Percentiles rank a stretch among this genome's conserved stretches.
phyloP scores from a whole-genome alignment of 805 yeast genomes.

The Candida fluviatilis region DNA sequence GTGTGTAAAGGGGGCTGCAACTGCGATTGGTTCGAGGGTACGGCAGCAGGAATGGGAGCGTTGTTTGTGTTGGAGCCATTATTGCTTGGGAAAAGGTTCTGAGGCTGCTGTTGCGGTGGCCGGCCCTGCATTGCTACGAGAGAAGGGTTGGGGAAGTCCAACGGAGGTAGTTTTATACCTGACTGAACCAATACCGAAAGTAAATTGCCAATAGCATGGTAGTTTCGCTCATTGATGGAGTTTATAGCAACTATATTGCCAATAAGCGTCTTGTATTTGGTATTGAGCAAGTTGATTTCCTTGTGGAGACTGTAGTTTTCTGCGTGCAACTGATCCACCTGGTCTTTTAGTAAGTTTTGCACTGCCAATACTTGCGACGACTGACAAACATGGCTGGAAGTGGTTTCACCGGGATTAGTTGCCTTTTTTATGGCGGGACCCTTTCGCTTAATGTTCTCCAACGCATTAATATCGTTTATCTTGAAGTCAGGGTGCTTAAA shows the following conservation, averaged over 20 bases:
- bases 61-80: constrained; percentile 1
- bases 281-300: constrained; percentile 38
- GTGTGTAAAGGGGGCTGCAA: background rate
- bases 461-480: constrained; percentile 67
- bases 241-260: constrained; percentile 58
- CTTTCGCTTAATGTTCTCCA: constrained; percentile 85
- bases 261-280: constrained; percentile 60
- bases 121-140: constrained; percentile 10
- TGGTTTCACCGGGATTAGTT: constrained; percentile 10
- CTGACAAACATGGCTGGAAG: constrained; percentile 11
- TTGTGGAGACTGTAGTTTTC: constrained; percentile 31
- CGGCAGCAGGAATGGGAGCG: background rate
- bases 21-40: background rate
- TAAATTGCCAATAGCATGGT: constrained; percentile 47
- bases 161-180: constrained; percentile 66
- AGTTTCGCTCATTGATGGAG: constrained; percentile 52
- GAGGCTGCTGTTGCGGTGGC: constrained; percentile 2
- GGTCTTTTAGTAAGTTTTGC: constrained; percentile 21
- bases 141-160: constrained; percentile 49
- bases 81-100: constrained; percentile 1
- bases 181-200: constrained; percentile 47
- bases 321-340: constrained; percentile 28
- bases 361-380: background rate
- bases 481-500: constrained; percentile 88
- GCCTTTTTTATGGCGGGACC: constrained; percentile 55